Percentiles rank a stretch among this genome's conserved stretches.
phyloP scores from a whole-genome alignment of 129 eudicot species.

The Helichrysum umbraculigerum region DNA sequence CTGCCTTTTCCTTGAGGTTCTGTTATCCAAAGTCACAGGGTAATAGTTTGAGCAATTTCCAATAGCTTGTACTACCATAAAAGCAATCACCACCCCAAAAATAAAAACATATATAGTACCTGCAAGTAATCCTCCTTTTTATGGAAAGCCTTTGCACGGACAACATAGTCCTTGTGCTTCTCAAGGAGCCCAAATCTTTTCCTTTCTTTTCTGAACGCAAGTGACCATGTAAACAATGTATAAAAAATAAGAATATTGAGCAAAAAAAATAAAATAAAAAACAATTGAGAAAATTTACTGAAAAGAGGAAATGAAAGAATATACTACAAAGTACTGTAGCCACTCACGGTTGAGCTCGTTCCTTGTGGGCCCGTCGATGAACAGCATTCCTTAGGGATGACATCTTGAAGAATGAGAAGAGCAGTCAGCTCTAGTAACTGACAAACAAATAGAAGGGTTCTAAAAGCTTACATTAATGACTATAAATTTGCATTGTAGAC shows the following conservation, averaged over 20 bases:
- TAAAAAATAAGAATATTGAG: not conserved
- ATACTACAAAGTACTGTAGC: not conserved
- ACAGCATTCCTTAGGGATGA: constrained; percentile 81
- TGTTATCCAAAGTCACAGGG: constrained; percentile 34
- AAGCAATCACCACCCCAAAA: not conserved
- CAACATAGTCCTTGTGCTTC: constrained; percentile 93
- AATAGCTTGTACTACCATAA: not conserved
- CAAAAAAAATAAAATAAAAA: no score
- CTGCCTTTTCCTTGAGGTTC: constrained; percentile 94
- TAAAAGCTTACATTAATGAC: not conserved
- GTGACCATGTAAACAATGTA: not conserved
- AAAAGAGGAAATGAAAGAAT: not conserved
- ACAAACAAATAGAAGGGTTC: no score
- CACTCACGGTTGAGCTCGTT: constrained; percentile 90
- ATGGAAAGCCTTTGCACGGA: constrained; percentile 79
- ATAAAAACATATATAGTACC: not conserved
- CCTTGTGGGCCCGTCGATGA: constrained; percentile 80
- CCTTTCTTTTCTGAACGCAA: constrained; percentile 47
- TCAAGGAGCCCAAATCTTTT: constrained; percentile 80
- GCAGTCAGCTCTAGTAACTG: not conserved
- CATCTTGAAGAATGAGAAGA: constrained; percentile 37
- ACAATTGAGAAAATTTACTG: not conserved
- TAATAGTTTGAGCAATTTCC: constrained; percentile 4
- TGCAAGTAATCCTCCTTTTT: constrained; percentile 68
- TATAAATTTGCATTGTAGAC: not conserved